Base-by-base conservation (phyloP, 306 rosid species). In the Morella rubra region DNA sequence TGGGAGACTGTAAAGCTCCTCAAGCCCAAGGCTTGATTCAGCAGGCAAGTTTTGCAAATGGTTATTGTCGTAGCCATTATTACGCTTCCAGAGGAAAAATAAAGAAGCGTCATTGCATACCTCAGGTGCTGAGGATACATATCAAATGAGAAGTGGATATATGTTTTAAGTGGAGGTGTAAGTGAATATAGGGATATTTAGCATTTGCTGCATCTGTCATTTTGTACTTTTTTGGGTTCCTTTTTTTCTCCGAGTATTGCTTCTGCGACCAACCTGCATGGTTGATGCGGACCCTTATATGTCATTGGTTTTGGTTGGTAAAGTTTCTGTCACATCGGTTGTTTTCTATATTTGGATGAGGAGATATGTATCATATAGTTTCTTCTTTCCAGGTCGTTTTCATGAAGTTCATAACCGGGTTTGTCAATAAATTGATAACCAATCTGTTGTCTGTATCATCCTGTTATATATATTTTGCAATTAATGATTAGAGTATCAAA, bases 1-100 rank as follows among this genome's bases (percentile, higher is more conserved):
- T 89, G 96, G 96, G 96, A 91, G 85, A 89, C 86, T 0, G 90
- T 86, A 55, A 91, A 91, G 88, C 73, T 79, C 2, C 93, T 91
- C 76, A 87, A 89, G 81, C 90, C 92, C 44, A 89, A 84, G 56
- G 96, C 94, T 80, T 89, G 77, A 86, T 51, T 51, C n/a, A 77
- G 27, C 74, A 52, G 3, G 37, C 65, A 73, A 71, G 19, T 62
- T 55, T 45, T 16, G 18, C 7, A 76, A 68, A 54, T 75, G 88
- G 89, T 81, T 79, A 77, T 76, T 45, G 77, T 82, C 55, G 41
- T 73, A 77, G 87, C 87, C 84, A 51, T 80, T 69, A 60, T 65
- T 83, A 73, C n/a, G 15, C 70, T 68, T n/a, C 74, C 8, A 69
- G 67, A 80, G 78, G 49, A 66, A 73, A 66, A 78, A 81, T 72